Percentiles rank a stretch among this genome's conserved stretches.
Evolutionary conservation across 768 basidiomycete species (phyloP).

Genomic region (Psilocybe cubensis): DNA sequence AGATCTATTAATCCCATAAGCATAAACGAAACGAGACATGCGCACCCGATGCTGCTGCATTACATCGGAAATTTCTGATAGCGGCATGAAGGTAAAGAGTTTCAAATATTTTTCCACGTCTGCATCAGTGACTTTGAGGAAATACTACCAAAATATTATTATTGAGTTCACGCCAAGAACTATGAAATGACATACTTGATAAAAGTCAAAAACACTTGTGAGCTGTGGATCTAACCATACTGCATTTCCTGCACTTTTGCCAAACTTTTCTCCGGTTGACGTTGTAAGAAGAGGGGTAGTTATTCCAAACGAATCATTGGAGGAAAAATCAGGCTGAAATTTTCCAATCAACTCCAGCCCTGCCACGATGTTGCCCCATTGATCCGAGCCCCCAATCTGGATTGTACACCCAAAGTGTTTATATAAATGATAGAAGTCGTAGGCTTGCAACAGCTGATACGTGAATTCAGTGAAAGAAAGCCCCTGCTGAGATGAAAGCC

Average conservation of each 20-base stretch:
- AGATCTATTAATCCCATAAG: neutral
- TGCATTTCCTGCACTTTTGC: slow-evolving; percentile 96
- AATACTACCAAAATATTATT: slow-evolving; percentile 67
- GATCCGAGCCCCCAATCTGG: slow-evolving; percentile 96
- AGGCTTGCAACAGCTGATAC: slow-evolving; percentile 96
- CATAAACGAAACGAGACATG: neutral
- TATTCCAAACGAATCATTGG: slow-evolving; percentile 66
- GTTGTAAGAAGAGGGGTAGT: slow-evolving; percentile 96
- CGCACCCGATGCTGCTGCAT: slow-evolving; percentile 63
- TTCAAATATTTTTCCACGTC: slow-evolving; percentile 82
- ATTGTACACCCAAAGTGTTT: slow-evolving; percentile 70
- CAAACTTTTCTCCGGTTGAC: slow-evolving; percentile 90
- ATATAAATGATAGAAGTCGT: slow-evolving; percentile 87
- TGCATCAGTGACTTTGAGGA: slow-evolving; percentile 77
- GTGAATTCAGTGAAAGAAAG: slow-evolving; percentile 99
- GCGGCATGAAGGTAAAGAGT: slow-evolving; percentile 78
- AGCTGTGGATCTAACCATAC: slow-evolving; percentile 82
- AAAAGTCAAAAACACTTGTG: slow-evolving; percentile 92
- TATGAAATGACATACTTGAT: slow-evolving; percentile 65
- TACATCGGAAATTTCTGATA: slow-evolving; percentile 56
- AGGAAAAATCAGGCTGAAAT: slow-evolving; percentile 33
- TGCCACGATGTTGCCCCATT: slow-evolving; percentile 97
- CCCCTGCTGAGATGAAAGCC: slow-evolving; percentile 79
- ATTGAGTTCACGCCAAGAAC: neutral
- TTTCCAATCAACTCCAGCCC: slow-evolving; percentile 90